Conservation (phyloP, 345 rosid species). For the Eucalyptus polyanthemos region DNA sequence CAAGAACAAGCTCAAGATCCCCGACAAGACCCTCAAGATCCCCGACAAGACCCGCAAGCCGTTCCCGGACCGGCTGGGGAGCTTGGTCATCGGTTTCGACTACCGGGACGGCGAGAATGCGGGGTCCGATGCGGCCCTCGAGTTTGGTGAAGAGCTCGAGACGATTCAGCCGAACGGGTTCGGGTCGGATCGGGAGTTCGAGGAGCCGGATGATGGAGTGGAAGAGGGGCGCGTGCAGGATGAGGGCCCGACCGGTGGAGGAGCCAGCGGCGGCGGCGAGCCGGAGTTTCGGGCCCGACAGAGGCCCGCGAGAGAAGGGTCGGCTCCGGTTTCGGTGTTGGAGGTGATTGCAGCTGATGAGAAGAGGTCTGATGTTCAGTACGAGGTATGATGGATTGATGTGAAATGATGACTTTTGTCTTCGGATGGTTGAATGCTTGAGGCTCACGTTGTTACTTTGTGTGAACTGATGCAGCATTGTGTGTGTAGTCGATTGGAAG, state of each 20-base stretch:
- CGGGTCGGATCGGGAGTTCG: slow-evolving; percentile 6
- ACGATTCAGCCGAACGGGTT: slow-evolving; percentile 26
- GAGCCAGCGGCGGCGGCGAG: background rate
- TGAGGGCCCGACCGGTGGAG: background rate
- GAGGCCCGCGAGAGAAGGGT: slow-evolving; percentile 11
- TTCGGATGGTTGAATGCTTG: background rate
- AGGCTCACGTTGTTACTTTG: background rate
- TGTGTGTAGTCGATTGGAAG: background rate
- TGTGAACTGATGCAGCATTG: background rate
- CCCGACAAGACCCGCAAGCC: slow-evolving; percentile 24
- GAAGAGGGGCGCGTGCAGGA: background rate
- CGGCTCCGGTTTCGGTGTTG: slow-evolving; percentile 8
- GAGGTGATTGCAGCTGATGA: slow-evolving; percentile 41
- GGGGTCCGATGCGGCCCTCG: slow-evolving; percentile 6
- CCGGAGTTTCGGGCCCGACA: background rate
- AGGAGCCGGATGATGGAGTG: background rate
- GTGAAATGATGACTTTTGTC: background rate
- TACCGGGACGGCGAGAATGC: slow-evolving; percentile 13
- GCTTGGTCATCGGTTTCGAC: slow-evolving; percentile 32
- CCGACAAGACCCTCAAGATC: slow-evolving; percentile 24
- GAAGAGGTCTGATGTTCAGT: slow-evolving; percentile 48
- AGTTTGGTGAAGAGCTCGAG: slow-evolving; percentile 53
- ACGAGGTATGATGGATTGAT: slow-evolving; percentile 29
- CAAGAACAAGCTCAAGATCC: slow-evolving; percentile 39
- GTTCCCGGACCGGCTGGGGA: slow-evolving; percentile 39